These are phyloP conservation scores for Trypethelium eluteriae DNA, from an alignment of 495 filamentous ascomycete genomes.

Conservation along the genomic window DNA sequence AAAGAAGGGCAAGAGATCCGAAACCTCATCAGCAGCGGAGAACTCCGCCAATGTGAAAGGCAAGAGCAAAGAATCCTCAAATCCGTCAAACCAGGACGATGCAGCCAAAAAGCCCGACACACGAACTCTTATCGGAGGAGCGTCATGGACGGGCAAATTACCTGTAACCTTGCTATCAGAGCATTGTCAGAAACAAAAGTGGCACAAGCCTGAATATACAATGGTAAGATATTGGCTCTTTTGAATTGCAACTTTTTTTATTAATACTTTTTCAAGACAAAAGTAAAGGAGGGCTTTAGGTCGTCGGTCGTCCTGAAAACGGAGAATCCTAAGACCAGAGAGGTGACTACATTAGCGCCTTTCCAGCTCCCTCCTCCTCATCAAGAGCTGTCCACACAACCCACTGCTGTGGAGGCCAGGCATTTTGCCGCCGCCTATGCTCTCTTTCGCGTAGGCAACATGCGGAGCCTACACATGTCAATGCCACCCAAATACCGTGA, in stretches of 20 bases:
- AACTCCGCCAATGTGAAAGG: slow-evolving; percentile 22
- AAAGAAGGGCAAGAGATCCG: slow-evolving; percentile 38
- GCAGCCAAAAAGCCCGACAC: slow-evolving; percentile 69
- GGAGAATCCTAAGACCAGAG: slow-evolving; percentile 75
- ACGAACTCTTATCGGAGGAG: slow-evolving; percentile 82
- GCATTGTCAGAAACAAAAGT: slow-evolving; percentile 90
- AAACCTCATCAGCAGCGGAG: slow-evolving; percentile 14
- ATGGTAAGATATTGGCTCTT: slow-evolving; percentile 45
- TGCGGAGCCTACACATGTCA: slow-evolving; percentile 89
- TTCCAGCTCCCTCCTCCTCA: slow-evolving; percentile 62
- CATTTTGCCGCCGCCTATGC: slow-evolving; percentile 89
- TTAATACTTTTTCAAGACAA: slow-evolving; percentile 33
- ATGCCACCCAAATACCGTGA: slow-evolving; percentile 81
- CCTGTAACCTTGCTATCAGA: slow-evolving; percentile 88
- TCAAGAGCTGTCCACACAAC: slow-evolving; percentile 57
- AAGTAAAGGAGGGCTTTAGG: slow-evolving; percentile 53
- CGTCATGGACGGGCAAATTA: slow-evolving; percentile 95
- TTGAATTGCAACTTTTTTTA: not conserved
- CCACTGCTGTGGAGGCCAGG: slow-evolving; percentile 77
- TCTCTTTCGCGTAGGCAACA: slow-evolving; percentile 82
- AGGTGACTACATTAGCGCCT: slow-evolving; percentile 63
- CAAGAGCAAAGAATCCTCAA: slow-evolving; percentile 39
- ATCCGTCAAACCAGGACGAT: slow-evolving; percentile 38
- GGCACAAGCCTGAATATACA: slow-evolving; percentile 87
- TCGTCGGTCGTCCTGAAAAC: slow-evolving; percentile 70